Evolutionary conservation across 179 eudicot species (phyloP).

Genomic region (Silene coronaria): DNA sequence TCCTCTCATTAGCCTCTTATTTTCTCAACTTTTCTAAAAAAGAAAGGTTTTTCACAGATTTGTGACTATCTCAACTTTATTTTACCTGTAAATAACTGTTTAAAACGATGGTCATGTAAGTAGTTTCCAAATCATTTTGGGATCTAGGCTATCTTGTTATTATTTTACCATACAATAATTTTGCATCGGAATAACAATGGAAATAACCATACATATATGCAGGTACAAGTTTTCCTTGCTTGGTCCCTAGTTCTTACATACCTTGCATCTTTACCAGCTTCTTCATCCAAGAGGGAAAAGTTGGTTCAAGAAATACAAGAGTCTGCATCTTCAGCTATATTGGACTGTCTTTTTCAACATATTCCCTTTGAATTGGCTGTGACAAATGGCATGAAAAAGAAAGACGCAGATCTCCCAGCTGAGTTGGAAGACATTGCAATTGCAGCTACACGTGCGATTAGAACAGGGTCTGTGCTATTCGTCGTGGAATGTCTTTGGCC

Average conservation of each 20-base stretch:
- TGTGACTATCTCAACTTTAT: too few species aligned
- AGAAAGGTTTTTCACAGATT: too few species aligned
- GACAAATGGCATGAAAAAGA: conserved; percentile 50
- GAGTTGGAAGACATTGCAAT: conserved; percentile 50
- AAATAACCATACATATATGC: conserved; percentile 16
- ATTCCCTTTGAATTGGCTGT: conserved; percentile 65
- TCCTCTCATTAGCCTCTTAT: too few species aligned
- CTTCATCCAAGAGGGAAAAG: conserved; percentile 69
- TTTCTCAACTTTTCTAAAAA: too few species aligned
- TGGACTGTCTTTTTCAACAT: conserved; percentile 89
- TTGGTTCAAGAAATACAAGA: conserved; percentile 77
- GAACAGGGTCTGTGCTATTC: conserved; percentile 56
- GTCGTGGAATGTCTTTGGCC: conserved; percentile 84
- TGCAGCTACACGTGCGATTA: conserved; percentile 69
- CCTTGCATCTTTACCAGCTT: conserved; percentile 56
- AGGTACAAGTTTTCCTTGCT: conserved; percentile 82
- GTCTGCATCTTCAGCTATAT: conserved; percentile 54
- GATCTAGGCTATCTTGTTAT: background rate
- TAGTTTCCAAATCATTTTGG: background rate
- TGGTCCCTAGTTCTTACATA: conserved; percentile 78
- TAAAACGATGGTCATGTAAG: background rate
- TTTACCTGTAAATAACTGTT: too few species aligned
- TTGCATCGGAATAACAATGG: conserved; percentile 6
- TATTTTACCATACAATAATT: background rate
- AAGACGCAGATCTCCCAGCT: conserved; percentile 54